Base-by-base conservation (phyloP, 805 yeast species). In the Kluyveromyces siamensis region DNA sequence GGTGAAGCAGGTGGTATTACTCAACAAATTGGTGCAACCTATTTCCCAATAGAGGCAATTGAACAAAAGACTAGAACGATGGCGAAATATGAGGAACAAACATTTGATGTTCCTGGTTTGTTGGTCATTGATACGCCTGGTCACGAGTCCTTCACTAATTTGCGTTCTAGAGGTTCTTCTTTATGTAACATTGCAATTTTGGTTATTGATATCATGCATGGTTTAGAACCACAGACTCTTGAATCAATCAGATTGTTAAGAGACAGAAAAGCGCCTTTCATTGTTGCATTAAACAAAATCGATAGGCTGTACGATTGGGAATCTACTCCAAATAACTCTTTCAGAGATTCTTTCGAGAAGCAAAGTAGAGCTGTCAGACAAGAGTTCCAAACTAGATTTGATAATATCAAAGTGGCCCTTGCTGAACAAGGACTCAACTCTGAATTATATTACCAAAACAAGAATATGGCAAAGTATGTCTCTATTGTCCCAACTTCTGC, bases 1-100 rank as follows among this genome's bases (percentile, higher is more conserved):
- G 99, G 99, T 65, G 99, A 93, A 74, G 99, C 99, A 48, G 99
- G 99, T 75, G 99, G 99, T 75, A 93, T 93, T 68, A 93, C 99
- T 55, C 99, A 93, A 78, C 99, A 93, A 73, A 93, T 93, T 66
- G 99, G 99, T 80, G 99, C 99, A 49, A 93, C 99, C 19, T 93
- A 93, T 69, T 93, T 93, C 87, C 99, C 99, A 52, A 89, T 93
- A 57, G 95, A 85, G 30, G 89, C 97, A 40, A 87, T 93, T 62
- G 83, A 83, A 69, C 81, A 81, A 63, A 93, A 93, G 73, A 93
- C 98, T 27, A 84, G 81, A 42, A 95, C 85, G 45, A 91, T 93
- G 97, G 80, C 86, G 49, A 75, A 81, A 55, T 85, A 81, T 65
- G 96, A 87, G 67, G 85, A 86, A 63, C 82, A 83, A 65, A 75